Base-by-base conservation (phyloP, 176 grass and related monocot genomes). In the Bonia amplexicaulis region DNA sequence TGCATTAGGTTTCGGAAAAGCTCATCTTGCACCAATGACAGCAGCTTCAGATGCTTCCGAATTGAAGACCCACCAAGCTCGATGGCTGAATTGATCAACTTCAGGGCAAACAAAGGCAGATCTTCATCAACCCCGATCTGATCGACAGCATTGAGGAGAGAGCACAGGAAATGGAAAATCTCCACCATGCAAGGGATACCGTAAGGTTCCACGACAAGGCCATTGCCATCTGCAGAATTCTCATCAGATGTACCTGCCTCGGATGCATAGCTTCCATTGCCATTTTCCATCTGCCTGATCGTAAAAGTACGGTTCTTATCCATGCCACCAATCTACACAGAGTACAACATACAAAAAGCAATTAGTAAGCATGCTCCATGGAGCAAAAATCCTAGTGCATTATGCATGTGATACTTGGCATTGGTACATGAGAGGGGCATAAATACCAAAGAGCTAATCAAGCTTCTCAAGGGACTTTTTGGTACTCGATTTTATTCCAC, bases 1-100 rank as follows among this genome's bases (percentile, higher is more conserved):
- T 94, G 93, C 97, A 99, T 99, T 74, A 99, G 74, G 66, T 99
- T 99, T 82, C 93, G 73, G 75, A 99, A 99, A 69, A 99, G 84
- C 71, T 94, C 97, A 76, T 96, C 97, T 88, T 99, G 93, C 54
- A 99, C 85, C 74, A 99, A 79, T 5, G 90, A 86, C 47, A 96
- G 58, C 66, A 99, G 67, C 70, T 87, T 99, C 13, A 84, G 90
- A 74, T 99, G 97, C 76, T 94, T 90, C 40, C 40, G 75, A 75
- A 96, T 80, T 26, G 90, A 90, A 63, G 93, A 86, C 3, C 97
- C 97, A 44, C 93, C 97, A 80, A 99, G 89, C 80, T 99, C 90
- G 58, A 99, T 96, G 16, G 94, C 93, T 64, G 88, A 90, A 80
- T 99, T 94, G 68, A 99, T 99, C 85, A 99, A 86, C 27, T 85